phyloP scores from a whole-genome alignment of 2,329 filamentous ascomycete genomes.

The Fusarium incarnatum region DNA sequence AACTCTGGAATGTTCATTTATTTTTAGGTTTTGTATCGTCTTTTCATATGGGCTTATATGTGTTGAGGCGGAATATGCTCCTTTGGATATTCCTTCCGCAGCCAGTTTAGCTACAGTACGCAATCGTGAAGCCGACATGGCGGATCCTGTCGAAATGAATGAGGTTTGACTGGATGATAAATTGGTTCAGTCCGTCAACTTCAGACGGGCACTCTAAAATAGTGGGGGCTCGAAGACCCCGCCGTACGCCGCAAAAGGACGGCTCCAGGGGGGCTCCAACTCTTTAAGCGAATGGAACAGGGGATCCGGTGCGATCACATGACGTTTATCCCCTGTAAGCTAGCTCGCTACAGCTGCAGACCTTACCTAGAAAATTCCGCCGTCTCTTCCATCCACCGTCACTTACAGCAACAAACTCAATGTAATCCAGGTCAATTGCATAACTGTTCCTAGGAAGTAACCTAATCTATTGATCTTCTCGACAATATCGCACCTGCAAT shows the following conservation, averaged over 20 bases:
- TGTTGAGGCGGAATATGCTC: background rate
- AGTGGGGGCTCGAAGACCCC: background rate
- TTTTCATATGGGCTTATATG: background rate
- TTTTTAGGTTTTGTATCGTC: constrained; percentile 1
- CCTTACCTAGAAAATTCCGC: background rate
- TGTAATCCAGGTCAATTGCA: background rate
- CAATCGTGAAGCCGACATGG: background rate
- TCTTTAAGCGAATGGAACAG: background rate
- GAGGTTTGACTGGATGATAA: background rate
- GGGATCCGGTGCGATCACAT: background rate
- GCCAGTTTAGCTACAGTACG: background rate
- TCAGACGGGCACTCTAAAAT: background rate
- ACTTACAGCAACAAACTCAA: background rate
- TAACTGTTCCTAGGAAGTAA: background rate
- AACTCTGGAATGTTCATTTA: background rate
- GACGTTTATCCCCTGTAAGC: background rate
- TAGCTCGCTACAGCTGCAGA: background rate
- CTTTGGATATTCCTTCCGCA: background rate
- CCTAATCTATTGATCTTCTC: background rate
- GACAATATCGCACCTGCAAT: background rate
- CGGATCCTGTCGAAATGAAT: background rate
- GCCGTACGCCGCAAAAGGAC: background rate
- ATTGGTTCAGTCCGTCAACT: background rate
- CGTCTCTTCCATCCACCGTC: too few species aligned
- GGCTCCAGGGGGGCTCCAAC: background rate